A percentile compares a stretch with the other conserved stretches of the same genome.
Conservation (phyloP, 2,329 filamentous ascomycete genomes). For the Aspergillus proliferans region DNA sequence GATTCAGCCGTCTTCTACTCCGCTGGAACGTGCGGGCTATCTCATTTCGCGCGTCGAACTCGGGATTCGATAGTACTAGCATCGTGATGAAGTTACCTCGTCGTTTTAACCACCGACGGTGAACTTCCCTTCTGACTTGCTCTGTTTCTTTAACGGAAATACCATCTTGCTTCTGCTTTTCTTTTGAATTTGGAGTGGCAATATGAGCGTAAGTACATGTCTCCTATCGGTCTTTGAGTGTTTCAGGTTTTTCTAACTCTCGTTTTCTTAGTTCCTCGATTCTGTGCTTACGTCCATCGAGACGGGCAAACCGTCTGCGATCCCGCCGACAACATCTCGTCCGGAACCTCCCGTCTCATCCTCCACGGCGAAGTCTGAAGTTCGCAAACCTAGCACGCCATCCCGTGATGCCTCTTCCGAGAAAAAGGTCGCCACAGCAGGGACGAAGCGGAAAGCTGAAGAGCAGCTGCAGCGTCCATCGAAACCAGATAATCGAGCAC, state of each 20-base stretch:
- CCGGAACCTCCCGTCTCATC: constrained; percentile 20
- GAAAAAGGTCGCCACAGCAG: constrained; percentile 15
- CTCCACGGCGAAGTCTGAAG: constrained; percentile 15
- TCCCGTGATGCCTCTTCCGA: constrained; percentile 10
- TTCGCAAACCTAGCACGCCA: constrained; percentile 14
- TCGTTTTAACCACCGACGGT: constrained; percentile 35
- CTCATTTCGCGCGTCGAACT: constrained; percentile 1
- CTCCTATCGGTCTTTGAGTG: background rate
- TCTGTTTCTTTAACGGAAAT: constrained; percentile 2
- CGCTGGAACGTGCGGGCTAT: background rate
- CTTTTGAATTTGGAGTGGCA: constrained; percentile 3
- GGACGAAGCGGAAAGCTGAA: constrained; percentile 40
- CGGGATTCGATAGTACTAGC: constrained; percentile 17
- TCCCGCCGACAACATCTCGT: constrained; percentile 18
- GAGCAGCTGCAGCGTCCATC: constrained; percentile 28
- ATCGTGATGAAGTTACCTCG: constrained; percentile 36
- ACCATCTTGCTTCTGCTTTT: background rate
- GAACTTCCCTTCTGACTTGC: constrained; percentile 18
- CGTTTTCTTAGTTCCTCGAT: constrained; percentile 40
- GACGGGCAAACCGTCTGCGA: constrained; percentile 31
- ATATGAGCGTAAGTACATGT: constrained; percentile 34
- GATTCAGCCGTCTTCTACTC: background rate
- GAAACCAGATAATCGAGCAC: constrained; percentile 17
- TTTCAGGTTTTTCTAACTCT: constrained; percentile 14
- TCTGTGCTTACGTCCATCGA: constrained; percentile 48